Evolutionary conservation across 78 protist genomes (phyloP).

Genomic region (Abeoforma whisleri): DNA sequence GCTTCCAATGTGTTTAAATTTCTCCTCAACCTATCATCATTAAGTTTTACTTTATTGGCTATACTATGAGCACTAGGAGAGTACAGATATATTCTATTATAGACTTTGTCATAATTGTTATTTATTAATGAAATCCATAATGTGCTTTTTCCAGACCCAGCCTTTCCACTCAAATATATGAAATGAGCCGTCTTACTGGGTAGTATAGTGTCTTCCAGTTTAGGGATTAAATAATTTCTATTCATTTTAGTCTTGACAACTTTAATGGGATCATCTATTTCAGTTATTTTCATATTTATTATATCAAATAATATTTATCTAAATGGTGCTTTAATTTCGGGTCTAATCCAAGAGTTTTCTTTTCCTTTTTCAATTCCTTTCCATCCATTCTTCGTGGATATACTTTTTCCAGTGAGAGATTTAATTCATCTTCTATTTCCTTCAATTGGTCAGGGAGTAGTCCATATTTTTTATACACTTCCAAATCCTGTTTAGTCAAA

Average conservation of each 20-base stretch:
- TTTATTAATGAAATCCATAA: background rate
- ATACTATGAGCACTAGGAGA: background rate
- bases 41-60: background rate
- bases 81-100: background rate
- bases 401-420: background rate
- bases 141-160: background rate
- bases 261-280: too few relatives aligned
- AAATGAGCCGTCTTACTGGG: background rate
- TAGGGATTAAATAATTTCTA: background rate
- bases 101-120: too few relatives aligned
- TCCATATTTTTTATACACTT: too few relatives aligned
- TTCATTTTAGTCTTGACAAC: background rate
- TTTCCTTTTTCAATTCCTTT: background rate
- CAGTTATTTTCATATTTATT: too few relatives aligned
- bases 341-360: background rate
- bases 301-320: background rate
- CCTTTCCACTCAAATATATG: background rate
- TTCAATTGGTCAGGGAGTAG: background rate
- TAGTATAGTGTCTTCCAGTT: background rate
- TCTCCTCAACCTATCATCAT: background rate
- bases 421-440: background rate
- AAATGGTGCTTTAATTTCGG: background rate
- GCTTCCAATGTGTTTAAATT: background rate
- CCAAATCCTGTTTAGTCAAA: background rate
- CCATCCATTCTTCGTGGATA: background rate